Conservation (phyloP, 441 rosid species). For the Adansonia grandidieri region DNA sequence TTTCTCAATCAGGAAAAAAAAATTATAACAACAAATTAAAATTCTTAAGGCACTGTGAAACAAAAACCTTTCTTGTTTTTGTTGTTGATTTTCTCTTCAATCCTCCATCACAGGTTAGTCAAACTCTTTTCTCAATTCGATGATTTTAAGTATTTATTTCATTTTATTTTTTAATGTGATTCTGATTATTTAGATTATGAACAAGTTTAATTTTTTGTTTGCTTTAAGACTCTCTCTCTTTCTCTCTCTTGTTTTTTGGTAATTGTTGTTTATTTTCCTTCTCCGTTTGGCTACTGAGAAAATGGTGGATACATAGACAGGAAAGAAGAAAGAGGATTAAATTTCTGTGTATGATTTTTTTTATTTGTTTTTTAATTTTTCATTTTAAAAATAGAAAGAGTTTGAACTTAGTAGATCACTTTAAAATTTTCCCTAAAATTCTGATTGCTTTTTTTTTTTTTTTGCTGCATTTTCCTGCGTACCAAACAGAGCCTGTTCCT, state of each 20-base stretch:
- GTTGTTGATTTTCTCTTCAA: slow-evolving; percentile 20
- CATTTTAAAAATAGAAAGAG: slow-evolving; percentile 28
- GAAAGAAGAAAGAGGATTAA: slow-evolving; percentile 3
- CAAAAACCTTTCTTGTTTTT: not conserved
- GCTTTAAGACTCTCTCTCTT: slow-evolving; percentile 5
- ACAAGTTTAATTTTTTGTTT: slow-evolving; percentile 29
- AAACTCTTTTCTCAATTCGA: slow-evolving; percentile 22
- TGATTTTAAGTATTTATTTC: not conserved
- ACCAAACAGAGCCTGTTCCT: slow-evolving; percentile 40
- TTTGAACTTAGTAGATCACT: slow-evolving; percentile 41
- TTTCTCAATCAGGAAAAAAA: slow-evolving; percentile 20
- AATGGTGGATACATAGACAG: slow-evolving; percentile 34
- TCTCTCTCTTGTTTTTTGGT: slow-evolving; percentile 8
- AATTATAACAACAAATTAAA: slow-evolving; percentile 25
- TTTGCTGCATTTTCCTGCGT: slow-evolving; percentile 37
- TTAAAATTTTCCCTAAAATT: slow-evolving; percentile 20
- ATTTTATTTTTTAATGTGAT: slow-evolving; percentile 18
- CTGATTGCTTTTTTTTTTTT: slow-evolving; percentile 1
- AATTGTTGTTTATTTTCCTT: slow-evolving; percentile 25
- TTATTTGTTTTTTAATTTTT: not conserved
- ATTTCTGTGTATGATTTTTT: not conserved
- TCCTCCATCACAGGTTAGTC: slow-evolving; percentile 41
- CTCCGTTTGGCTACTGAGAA: slow-evolving; percentile 71
- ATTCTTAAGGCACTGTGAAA: slow-evolving; percentile 16
- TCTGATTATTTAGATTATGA: slow-evolving; percentile 28